Evolutionary conservation across 495 filamentous ascomycete genomes (phyloP).

Genomic region (Hyaloscypha finlandica): DNA sequence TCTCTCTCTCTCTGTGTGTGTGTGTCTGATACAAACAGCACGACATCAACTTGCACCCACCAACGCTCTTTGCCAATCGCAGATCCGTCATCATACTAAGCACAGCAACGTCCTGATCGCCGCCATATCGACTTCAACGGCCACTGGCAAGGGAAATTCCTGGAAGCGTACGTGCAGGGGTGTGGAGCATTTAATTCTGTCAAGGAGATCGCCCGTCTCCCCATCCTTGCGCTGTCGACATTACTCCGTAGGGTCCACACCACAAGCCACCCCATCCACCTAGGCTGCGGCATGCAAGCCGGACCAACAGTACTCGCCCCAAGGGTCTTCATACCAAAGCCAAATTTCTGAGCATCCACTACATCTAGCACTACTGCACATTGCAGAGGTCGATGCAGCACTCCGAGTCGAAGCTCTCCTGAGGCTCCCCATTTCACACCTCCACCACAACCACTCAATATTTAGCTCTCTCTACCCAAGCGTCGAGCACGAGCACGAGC

Average conservation of each 20-base stretch:
- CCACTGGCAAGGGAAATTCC: not conserved
- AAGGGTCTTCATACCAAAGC: not conserved
- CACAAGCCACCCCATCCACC: not conserved
- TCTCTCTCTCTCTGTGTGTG: too few relatives aligned
- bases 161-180: not conserved
- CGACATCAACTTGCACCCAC: too few relatives aligned
- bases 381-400: conserved; percentile 8
- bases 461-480: not conserved
- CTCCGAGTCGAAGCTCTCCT: not conserved
- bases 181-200: not conserved
- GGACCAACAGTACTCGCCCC: not conserved
- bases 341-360: not conserved
- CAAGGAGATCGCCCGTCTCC: not conserved
- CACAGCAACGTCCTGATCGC: not conserved
- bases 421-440: conserved; percentile 4
- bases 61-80: not conserved
- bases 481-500: too few relatives aligned
- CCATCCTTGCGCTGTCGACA: not conserved
- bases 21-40: too few relatives aligned
- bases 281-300: not conserved
- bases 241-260: not conserved
- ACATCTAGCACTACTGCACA: not conserved
- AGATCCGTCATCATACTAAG: not conserved
- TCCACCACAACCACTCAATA: not conserved
- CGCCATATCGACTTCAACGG: not conserved